Evolutionary conservation across 140 eudicot genomes (phyloP).

Genomic region (Cichorium intybus): DNA sequence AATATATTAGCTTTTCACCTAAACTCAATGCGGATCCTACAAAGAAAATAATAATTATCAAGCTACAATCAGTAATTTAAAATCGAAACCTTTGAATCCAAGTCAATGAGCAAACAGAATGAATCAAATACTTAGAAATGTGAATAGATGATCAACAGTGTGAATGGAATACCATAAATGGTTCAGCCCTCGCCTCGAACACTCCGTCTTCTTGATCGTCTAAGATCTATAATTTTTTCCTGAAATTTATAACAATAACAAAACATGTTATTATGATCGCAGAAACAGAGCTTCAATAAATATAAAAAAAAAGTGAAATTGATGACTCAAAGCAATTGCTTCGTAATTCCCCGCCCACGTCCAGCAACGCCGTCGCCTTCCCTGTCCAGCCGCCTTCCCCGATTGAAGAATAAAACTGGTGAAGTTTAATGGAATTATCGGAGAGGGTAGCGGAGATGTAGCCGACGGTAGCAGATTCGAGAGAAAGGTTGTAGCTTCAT

Average conservation of each 20-base stretch:
- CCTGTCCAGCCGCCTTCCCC: no score
- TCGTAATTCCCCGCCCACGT: not conserved
- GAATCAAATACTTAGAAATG: not conserved
- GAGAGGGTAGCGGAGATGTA: no score
- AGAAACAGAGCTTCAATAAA: not conserved
- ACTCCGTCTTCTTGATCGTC: not conserved
- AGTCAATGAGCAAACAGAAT: conserved; percentile 1
- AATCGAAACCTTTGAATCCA: not conserved
- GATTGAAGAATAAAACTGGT: no score
- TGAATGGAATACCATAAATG: not conserved
- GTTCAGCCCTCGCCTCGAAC: not conserved
- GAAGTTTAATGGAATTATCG: no score
- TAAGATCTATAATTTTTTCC: conserved; percentile 2
- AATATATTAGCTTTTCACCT: conserved; percentile 2
- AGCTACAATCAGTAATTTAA: no score
- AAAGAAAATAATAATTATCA: conserved; percentile 14
- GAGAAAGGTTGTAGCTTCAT: no score
- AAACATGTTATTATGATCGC: not conserved
- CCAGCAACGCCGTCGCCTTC: no score
- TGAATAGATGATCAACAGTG: not conserved
- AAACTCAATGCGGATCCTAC: conserved; percentile 16
- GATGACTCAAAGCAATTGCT: conserved; percentile 16
- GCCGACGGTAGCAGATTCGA: no score
- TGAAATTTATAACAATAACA: not conserved
- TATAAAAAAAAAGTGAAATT: conserved; percentile 2